Evolutionary conservation across 192 early-diverging fungal species (phyloP).

Genomic region (Fimicolochytrium jonesii): DNA sequence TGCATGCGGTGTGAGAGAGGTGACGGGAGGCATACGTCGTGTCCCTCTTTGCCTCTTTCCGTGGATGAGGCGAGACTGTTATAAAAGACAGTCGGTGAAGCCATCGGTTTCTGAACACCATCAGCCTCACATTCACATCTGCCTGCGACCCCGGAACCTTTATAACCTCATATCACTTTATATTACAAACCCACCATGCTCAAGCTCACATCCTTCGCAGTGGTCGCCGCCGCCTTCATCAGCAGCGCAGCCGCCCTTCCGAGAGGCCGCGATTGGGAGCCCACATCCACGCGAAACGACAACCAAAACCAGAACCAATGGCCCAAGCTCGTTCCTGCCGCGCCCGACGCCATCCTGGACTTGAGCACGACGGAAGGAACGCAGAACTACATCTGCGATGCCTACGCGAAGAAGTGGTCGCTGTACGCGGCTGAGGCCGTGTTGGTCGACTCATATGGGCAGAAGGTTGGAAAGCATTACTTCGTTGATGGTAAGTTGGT

Average conservation of each 20-base stretch:
- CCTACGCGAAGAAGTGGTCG: conserved; percentile 1
- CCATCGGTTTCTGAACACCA: too few relatives aligned
- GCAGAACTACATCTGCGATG: conserved; percentile 21
- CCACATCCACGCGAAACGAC: background rate
- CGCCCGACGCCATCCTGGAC: background rate
- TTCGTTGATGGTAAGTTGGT: conserved; percentile 24
- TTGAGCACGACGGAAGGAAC: background rate
- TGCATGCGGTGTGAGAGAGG: too few relatives aligned
- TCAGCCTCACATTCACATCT: too few relatives aligned
- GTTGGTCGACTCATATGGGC: conserved; percentile 1
- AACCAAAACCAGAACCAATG: background rate
- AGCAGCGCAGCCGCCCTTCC: too few relatives aligned
- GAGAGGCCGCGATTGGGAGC: too few relatives aligned
- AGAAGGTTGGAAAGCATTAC: conserved; percentile 11
- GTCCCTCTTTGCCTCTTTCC: too few relatives aligned
- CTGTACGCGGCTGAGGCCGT: conserved; percentile 16
- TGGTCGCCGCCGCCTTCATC: background rate
- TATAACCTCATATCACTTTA: too few relatives aligned
- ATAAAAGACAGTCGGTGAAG: too few relatives aligned
- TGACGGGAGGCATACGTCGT: too few relatives aligned
- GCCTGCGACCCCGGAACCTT: too few relatives aligned
- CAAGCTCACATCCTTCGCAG: background rate
- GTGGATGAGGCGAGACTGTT: too few relatives aligned
- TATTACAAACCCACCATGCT: background rate
- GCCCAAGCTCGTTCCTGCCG: background rate